A percentile compares a stretch with the other conserved stretches of the same genome.
Evolutionary conservation across 2,329 filamentous ascomycete genomes (phyloP).

Genomic region (Trichoderma sp.): DNA sequence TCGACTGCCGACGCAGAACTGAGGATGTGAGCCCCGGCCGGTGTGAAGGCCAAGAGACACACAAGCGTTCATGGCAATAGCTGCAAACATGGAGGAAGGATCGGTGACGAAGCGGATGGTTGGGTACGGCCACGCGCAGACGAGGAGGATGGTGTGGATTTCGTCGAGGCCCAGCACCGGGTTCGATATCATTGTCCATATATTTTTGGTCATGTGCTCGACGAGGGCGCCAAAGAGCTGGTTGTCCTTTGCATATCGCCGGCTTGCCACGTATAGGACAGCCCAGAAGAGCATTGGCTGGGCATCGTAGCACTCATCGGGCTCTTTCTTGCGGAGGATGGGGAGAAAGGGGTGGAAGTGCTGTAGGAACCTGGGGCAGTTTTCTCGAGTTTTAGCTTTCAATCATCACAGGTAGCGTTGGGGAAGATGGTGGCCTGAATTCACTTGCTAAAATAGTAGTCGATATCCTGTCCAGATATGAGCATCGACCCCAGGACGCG

Average conservation of each 20-base stretch:
- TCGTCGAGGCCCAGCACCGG: constrained; percentile 45
- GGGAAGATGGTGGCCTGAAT: constrained; percentile 1
- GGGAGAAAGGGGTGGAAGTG: constrained; percentile 53
- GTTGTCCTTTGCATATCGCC: constrained; percentile 46
- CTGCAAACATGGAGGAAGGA: constrained; percentile 46
- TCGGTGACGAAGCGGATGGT: constrained; percentile 51
- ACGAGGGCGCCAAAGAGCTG: constrained; percentile 43
- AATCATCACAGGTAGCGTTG: not conserved
- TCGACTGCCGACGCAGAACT: constrained; percentile 45
- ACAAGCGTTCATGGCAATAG: constrained; percentile 46
- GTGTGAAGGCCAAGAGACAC: constrained; percentile 51
- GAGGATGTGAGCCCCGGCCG: constrained; percentile 48
- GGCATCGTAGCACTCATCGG: constrained; percentile 49
- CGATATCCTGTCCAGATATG: constrained; percentile 51
- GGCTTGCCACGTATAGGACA: constrained; percentile 49
- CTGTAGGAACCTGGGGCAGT: constrained; percentile 44
- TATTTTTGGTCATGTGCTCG: constrained; percentile 45
- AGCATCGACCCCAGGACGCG: constrained; percentile 46
- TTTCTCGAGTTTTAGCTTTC: not conserved
- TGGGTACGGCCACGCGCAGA: constrained; percentile 52
- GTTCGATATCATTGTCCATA: constrained; percentile 43
- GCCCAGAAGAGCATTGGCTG: constrained; percentile 53
- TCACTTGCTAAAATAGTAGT: constrained; percentile 54
- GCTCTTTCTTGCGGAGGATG: constrained; percentile 47
- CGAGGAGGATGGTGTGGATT: constrained; percentile 50